Percentiles rank a stretch among this genome's conserved stretches.
Conservation (phyloP, 345 rosid genomes). For the Microcos paniculata region DNA sequence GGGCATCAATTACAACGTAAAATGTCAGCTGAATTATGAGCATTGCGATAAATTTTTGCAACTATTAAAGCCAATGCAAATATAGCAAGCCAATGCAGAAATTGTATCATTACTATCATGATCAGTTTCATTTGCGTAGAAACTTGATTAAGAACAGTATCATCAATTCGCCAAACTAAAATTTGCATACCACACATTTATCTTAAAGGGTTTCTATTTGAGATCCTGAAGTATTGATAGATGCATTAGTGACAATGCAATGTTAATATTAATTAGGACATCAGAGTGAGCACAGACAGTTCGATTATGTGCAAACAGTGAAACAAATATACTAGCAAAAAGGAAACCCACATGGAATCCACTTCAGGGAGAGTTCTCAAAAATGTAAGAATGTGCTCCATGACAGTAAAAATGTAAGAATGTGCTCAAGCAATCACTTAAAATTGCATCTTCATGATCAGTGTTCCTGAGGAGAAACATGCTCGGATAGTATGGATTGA, state of each 20-base stretch:
- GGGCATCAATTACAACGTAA: background rate
- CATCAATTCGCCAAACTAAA: background rate
- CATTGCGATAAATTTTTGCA: background rate
- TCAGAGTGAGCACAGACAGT: background rate
- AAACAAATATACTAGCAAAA: background rate
- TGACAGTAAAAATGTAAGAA: background rate
- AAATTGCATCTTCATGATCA: background rate
- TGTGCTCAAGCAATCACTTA: background rate
- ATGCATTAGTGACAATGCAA: background rate
- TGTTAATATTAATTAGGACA: background rate
- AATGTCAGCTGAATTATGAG: background rate
- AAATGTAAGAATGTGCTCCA: background rate
- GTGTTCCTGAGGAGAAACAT: background rate
- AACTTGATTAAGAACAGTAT: background rate
- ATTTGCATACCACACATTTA: background rate
- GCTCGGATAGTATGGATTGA: background rate
- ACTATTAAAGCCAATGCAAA: background rate
- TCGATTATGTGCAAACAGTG: background rate
- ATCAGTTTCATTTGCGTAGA: background rate
- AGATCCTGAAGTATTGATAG: background rate
- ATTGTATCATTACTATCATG: background rate
- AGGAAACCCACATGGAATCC: background rate
- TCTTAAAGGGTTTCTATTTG: background rate
- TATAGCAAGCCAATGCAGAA: background rate
- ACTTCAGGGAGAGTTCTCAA: background rate